phyloP scores from a whole-genome alignment of 2,329 filamentous ascomycete genomes.

The Sporothrix phasma region DNA sequence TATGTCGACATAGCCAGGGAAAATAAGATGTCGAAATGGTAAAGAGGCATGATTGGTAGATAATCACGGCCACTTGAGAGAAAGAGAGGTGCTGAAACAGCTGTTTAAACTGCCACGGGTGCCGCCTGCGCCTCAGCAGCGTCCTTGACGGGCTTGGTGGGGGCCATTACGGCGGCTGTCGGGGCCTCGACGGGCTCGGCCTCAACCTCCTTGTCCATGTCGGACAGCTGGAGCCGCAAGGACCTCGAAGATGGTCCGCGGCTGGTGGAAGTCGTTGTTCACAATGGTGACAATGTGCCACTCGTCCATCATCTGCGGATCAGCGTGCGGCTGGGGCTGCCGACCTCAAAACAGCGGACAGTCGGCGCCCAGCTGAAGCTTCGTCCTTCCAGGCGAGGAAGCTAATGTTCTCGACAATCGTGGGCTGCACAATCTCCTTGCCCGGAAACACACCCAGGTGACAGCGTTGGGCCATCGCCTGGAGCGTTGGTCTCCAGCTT shows the following conservation, averaged over 20 bases:
- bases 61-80: neutral
- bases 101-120: neutral
- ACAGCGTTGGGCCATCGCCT: slow-evolving; percentile 86
- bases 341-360: slow-evolving; percentile 80
- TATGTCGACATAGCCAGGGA: neutral
- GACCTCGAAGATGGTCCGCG: slow-evolving; percentile 70
- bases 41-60: neutral
- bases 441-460: slow-evolving; percentile 97
- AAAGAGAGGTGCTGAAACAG: neutral
- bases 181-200: slow-evolving; percentile 21
- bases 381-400: slow-evolving; percentile 99
- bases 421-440: slow-evolving; percentile 98
- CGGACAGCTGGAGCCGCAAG: slow-evolving; percentile 67
- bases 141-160: slow-evolving; percentile 2
- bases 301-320: slow-evolving; percentile 75
- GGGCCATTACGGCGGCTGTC: slow-evolving; percentile 14
- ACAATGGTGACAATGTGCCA: slow-evolving; percentile 98
- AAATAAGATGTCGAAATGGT: neutral
- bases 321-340: slow-evolving; percentile 65
- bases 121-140: neutral
- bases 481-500: slow-evolving; percentile 76
- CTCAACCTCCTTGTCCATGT: slow-evolving; percentile 42
- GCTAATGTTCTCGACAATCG: slow-evolving; percentile 96
- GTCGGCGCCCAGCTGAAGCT: slow-evolving; percentile 76
- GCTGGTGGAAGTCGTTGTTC: slow-evolving; percentile 93